Base-by-base conservation (phyloP, 2,329 filamentous ascomycete genomes). In the Magnaporthiopsis rhizophila region DNA sequence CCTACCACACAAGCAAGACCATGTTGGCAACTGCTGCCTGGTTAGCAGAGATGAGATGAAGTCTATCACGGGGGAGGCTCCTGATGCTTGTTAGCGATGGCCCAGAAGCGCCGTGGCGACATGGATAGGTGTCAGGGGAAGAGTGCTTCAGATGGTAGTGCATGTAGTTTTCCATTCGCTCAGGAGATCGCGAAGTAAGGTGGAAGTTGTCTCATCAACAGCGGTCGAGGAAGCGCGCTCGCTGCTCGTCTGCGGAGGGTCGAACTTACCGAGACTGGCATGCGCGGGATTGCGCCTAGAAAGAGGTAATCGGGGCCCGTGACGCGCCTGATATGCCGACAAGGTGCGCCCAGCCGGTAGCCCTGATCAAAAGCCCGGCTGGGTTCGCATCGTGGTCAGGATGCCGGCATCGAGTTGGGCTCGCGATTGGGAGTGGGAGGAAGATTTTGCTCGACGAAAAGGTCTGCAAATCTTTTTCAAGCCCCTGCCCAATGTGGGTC, bases 61-160 rank as follows among this genome's bases (percentile, higher is more conserved):
- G 12, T 38, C 12, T 13, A 38, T 38, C 36, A 38, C 9, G 32
- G 9, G 32, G 1, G 11, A 13, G n/a, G 45, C 11, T 21, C n/a
- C 38, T 45, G 38, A 45, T 18, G 38, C 38, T 5, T 1, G 45
- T 53, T 11, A 53, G 45, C 45, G 21, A n/a, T 2, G 18, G 9
- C 12, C 36, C 45, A 21, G 21, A 53, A 1, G 45, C 45, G 34
- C 28, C 21, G n/a, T 18, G 24, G 64, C 36, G n/a, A 62, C 59
- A 9, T n/a, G 21, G 62, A 18, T 13, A 6, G 21, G 24, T 32
- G 45, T 53, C 26, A 15, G 8, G 24, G 28, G 12, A 64, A n/a
- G n/a, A n/a, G 67, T 69, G 78, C 77, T 86, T 85, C 86, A 89
- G 86, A 89, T 89, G 86, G 86, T 89, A 87, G 86, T 89, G 86